These are phyloP conservation scores for Boletellus sp. DNA, from an alignment of 768 basidiomycete genomes.

Conservation along the genomic window DNA sequence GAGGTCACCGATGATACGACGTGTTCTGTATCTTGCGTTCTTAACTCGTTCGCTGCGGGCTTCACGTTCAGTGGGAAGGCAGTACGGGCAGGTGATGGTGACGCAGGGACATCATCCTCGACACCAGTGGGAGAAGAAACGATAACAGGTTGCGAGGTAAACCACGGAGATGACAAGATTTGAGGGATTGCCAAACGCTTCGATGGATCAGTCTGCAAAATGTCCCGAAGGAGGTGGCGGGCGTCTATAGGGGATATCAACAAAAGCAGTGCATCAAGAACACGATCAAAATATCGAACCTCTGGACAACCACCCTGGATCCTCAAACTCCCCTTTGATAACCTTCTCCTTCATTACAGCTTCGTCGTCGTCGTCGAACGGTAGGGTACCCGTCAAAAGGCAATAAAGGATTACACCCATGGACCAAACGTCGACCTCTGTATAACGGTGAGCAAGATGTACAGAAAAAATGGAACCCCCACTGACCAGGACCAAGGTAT, in stretches of 20 bases:
- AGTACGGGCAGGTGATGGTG: conserved; percentile 32
- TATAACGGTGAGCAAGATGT: conserved; percentile 7
- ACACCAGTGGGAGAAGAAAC: conserved; percentile 3
- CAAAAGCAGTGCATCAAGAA: background rate
- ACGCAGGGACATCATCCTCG: conserved; percentile 24
- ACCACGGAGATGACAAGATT: conserved; percentile 87
- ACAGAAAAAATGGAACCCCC: background rate
- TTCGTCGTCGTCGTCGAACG: conserved; percentile 91
- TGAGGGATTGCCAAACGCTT: conserved; percentile 78
- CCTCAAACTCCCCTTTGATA: conserved; percentile 81
- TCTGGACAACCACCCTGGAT: conserved; percentile 86
- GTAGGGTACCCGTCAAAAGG: conserved; percentile 82
- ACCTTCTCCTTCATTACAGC: conserved; percentile 78
- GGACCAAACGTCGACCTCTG: conserved; percentile 96
- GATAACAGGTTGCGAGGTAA: conserved; percentile 38
- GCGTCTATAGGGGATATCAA: conserved; percentile 52
- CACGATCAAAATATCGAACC: conserved; percentile 45
- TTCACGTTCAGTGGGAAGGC: conserved; percentile 28
- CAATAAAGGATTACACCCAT: conserved; percentile 89
- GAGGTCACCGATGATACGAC: conserved; percentile 47
- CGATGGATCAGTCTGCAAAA: conserved; percentile 73
- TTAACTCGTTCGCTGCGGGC: conserved; percentile 7
- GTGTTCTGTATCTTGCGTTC: conserved; percentile 25
- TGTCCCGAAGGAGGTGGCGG: conserved; percentile 74
- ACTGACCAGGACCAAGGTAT: conserved; percentile 85